A percentile compares a stretch with the other conserved stretches of the same genome.
Conservation (phyloP, 768 basidiomycete species). For the Xerocomellus chrysenteron region DNA sequence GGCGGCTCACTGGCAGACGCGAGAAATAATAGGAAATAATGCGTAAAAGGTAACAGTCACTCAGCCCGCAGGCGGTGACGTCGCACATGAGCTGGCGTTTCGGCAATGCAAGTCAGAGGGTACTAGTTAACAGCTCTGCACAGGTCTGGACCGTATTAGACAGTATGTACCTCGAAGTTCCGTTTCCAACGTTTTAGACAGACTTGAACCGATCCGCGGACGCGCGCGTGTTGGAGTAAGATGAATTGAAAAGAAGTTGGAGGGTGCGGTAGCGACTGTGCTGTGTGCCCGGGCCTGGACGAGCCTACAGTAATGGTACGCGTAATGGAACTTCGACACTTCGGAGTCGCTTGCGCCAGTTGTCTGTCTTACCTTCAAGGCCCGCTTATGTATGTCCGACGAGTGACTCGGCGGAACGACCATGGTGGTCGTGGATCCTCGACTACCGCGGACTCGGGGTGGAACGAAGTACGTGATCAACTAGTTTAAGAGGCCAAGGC, state of each 20-base stretch:
- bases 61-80: not conserved
- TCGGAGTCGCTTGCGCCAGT: too few relatives aligned
- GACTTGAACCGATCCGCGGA: not conserved
- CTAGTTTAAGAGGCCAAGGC: too few relatives aligned
- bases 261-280: not conserved
- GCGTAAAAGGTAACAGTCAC: not conserved
- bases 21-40: not conserved
- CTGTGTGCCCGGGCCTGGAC: not conserved
- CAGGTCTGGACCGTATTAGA: not conserved
- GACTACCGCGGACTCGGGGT: too few relatives aligned
- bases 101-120: too few relatives aligned
- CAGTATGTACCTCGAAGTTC: too few relatives aligned
- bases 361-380: too few relatives aligned
- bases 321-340: too few relatives aligned
- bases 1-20: not conserved
- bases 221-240: not conserved
- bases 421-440: too few relatives aligned
- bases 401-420: too few relatives aligned
- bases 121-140: not conserved
- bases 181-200: not conserved
- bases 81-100: not conserved
- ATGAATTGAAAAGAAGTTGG: not conserved
- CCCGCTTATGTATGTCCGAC: too few relatives aligned
- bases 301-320: too few relatives aligned
- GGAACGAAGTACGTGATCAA: too few relatives aligned